Base-by-base conservation (phyloP, 345 rosid genomes). In the Viola odorata region DNA sequence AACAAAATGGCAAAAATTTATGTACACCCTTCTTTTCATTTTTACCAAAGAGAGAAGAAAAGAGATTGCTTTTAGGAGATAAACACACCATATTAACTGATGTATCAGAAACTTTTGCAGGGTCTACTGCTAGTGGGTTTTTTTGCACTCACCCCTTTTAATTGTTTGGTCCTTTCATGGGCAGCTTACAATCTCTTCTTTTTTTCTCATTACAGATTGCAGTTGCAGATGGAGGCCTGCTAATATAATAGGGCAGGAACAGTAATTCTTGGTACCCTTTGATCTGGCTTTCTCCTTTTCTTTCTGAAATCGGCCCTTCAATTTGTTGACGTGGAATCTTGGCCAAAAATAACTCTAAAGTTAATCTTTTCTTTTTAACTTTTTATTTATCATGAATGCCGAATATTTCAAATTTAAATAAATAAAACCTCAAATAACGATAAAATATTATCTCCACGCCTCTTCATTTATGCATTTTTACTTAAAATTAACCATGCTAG, bases 201-300 rank as follows among this genome's bases (percentile, higher is more conserved):
- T 44, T 60, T n/a, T 8, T 49, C 48, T 48, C 14, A 7, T 7
- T 23, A 6, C 37, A 16, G 48, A 23, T 23, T 23, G 32, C 32
- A 23, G 48, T 37, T 38, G 53, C 16, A 50, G 65, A 50, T 6
- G 65, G 37, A 7, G 23, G 58, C 23, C 50, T 16, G 58, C 41
- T 17, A 41, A 17, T 23, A 23, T 0, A 16, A 10, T 51, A 3
- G 12, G 37, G 12, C 11, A 17, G 12, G 42, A 62, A 51, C 37
- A 51, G 50, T 51, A 50, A 62, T 40, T 61, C 8, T 50, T 40
- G 65, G 56, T 38, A 5, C 65, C 57, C 57, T 41, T 39, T 62
- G 1, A 23, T 23, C n/a, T n/a, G n/a, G n/a, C n/a, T n/a, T n/a
- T n/a, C n/a, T n/a, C n/a, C n/a, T 23, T 0, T 23, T 23, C 32